Evolutionary conservation across 306 rosid genomes (phyloP), one percentile per base, ranked within the genome.

Genomic region (Cicer bijugum): DNA sequence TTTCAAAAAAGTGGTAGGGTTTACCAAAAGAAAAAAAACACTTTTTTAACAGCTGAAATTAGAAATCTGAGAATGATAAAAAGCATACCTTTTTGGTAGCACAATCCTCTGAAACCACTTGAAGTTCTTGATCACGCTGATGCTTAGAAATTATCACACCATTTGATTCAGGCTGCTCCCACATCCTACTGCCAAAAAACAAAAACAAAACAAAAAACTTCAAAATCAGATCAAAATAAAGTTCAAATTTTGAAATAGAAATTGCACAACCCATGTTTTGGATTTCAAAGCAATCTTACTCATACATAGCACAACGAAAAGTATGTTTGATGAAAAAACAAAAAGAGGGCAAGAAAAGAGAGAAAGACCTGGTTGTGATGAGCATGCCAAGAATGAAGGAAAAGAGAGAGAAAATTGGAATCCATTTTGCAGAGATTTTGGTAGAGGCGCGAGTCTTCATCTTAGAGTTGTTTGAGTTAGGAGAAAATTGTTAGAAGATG

Each of bases 341-440:
- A 46, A 45, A 6, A 44, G 7, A 42, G 39, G 45, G 53, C 12
- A 5, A 9, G 48, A 67, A 9, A 0, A 9, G 8, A 67, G 71
- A 55, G 28, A 76, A 59, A 61, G 10, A 94, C 99, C 99, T 94
- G 89, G 72, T 76, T 16, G 96, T 87, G 88, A 91, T 76, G 84
- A 94, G 89, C 86, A 88, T 76, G 6, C 99, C 99, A 45, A 94
- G 20, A 50, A 91, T 43, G 88, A 94, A 94, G 8, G 89, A 88
- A 52, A 84, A 82, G 45, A 86, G 39, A 71, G 96, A 94, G 85
- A 94, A 84, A 76, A 94, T 80, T 35, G 99, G 97, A 81, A 94
- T 55, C 99, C 99, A 94, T 82, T 78, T 76, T 1, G 88, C 78
- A 8, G 99, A 88, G 80, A 94, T 83, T 88, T 88, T 94, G 59